A percentile compares a stretch with the other conserved stretches of the same genome.
Evolutionary conservation across 2,329 filamentous ascomycete species (phyloP).

Genomic region (Sclerotiophoma versabilis): DNA sequence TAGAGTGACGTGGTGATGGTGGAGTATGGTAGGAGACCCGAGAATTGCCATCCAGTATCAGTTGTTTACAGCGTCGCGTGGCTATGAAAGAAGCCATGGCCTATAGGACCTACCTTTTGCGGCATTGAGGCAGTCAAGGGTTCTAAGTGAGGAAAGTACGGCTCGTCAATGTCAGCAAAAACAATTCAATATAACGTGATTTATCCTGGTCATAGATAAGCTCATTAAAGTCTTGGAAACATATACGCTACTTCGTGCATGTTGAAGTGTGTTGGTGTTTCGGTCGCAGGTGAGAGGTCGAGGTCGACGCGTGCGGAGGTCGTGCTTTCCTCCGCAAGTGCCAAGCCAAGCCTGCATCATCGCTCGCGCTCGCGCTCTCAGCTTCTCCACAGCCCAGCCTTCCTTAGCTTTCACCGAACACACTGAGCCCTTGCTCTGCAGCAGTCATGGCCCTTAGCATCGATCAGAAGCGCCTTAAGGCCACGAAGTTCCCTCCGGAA

Average conservation of each 20-base stretch:
- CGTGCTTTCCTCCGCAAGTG: conserved; percentile 10
- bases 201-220: too few species aligned
- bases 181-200: background rate
- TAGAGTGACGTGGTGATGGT: background rate
- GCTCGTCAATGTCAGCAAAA: background rate
- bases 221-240: too few species aligned
- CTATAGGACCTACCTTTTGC: background rate
- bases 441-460: conserved; percentile 78
- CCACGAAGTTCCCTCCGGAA: conserved; percentile 91
- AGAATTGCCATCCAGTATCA: background rate
- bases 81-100: conserved; percentile 13
- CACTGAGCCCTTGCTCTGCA: background rate
- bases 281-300: background rate
- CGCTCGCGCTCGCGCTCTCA: conserved; percentile 8
- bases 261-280: background rate
- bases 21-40: background rate
- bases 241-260: background rate
- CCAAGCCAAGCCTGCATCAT: conserved; percentile 16
- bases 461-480: conserved; percentile 86
- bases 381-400: background rate
- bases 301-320: conserved; percentile 5
- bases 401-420: background rate
- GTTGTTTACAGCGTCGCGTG: conserved; percentile 11
- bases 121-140: background rate
- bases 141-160: background rate